Evolutionary conservation across 2,329 filamentous ascomycete species (phyloP), one percentile per base, ranked within the genome.

Genomic region (Sporothrix phasma): DNA sequence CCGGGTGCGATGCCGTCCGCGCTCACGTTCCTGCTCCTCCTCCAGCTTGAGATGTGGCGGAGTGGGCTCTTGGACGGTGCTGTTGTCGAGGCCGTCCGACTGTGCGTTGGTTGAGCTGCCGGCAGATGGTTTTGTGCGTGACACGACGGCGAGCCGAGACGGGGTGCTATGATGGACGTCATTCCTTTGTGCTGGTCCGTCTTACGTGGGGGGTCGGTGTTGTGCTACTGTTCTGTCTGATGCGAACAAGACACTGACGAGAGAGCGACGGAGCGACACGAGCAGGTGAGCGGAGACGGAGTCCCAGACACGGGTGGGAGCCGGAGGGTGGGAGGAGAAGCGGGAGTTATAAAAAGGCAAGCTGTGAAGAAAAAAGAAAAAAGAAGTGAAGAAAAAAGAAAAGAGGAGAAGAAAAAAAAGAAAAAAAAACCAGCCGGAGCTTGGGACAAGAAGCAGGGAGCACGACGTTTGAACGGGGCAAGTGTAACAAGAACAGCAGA

Each of bases 31-130:
- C 15, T 67, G 66, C 13, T 67, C 66, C 63, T 76, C 72, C 66
- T 80, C 78, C 62, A 74, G 73, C 65, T 77, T 78, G 69, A 76
- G 67, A 64, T 76, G 74, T 37, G 75, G 76, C 59, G 76, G 74
- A 3, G 74, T 76, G 31, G 73, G 74, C 64, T 76, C 78, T 67
- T 79, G 77, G 43, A 71, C 69, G 61, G 76, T 71, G 5, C 59
- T 80, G 68, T 11, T 41, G 6, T 26, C 22, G 26, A 5, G 13
- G 13, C n/a, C 11, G 47, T n/a, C 24, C n/a, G n/a, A n/a, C n/a
- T n/a, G n/a, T n/a, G n/a, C n/a, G n/a, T 26, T 31, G 24, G 47
- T 43, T 6, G 19, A 41, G 5, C 22, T n/a, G 39, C 45, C 24
- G 7, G 24, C 39, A 72, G 73, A 66, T 41, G 74, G 71, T 54